Base-by-base conservation (phyloP, 1,284 basidiomycete genomes). In the Malassezia arunalokei region DNA sequence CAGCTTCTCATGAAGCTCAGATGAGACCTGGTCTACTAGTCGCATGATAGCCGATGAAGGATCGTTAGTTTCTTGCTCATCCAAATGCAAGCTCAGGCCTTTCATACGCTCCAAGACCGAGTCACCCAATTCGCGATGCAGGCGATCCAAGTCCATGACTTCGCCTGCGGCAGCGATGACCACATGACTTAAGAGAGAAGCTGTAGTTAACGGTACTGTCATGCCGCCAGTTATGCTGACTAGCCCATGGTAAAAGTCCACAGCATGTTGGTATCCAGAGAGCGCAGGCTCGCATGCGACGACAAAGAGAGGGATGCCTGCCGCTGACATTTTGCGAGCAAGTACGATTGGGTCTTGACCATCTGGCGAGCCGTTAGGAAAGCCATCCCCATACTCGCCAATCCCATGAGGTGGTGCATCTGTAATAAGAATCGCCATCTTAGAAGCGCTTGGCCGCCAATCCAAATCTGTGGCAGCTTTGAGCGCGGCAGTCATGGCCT, bases 261-360 rank as follows among this genome's bases (percentile, higher is more conserved):
- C 89, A 1, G 88, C 69, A 43, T 70, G 59, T 41, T 63, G 63
- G 47, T 71, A 71, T 42, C 88, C 87, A 57, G 88, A 92, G 51
- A 96, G 78, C 2, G 91, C 92, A 48, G 94, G 92, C 75, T 98
- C 92, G 76, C 92, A 98, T 29, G 94, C 92, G 15, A 99, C 91
- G 57, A 73, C 66, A 50, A 68, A 71, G 15, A 73, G 58, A 14
- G 66, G 53, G 14, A 73, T 71, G 3, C 92, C 92, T 35, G 81
- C 79, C 57, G 81, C 79, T 11, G 94, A 92, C 89, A 98, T 95
- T 49, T 79, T 74, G 28, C 94, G 79, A 3, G 86, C 91, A 41
- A 96, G 76, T 51, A 85, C 81, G 45, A 99, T 75, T 8, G 92
- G 92, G 77, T 98, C 92, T 64, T 86, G 77, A 45, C 89, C 77